Conservation (phyloP, 129 eudicot genomes). For the Flaveria trinervia region DNA sequence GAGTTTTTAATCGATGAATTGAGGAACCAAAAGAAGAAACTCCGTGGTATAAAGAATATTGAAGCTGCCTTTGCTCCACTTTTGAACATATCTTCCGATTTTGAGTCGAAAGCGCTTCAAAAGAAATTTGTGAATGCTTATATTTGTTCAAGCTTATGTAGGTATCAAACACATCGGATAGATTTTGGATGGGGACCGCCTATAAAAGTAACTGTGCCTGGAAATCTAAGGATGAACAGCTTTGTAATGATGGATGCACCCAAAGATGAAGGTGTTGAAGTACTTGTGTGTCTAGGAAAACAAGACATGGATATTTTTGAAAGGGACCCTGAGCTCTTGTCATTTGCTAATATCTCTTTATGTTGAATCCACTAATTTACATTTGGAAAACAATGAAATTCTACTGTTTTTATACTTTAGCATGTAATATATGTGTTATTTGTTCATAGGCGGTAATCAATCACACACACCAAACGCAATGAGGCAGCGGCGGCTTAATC, state of each 20-base stretch:
- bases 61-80: slow-evolving; percentile 14
- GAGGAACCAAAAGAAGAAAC: neutral
- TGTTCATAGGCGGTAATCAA: too few relatives aligned
- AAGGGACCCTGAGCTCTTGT: neutral
- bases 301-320: neutral
- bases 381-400: too few relatives aligned
- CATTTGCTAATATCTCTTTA: neutral
- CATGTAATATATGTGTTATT: too few relatives aligned
- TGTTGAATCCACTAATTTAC: neutral
- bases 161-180: neutral
- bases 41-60: neutral
- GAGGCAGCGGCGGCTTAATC: too few relatives aligned
- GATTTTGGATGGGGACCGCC: neutral
- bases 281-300: slow-evolving; percentile 1
- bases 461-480: too few relatives aligned
- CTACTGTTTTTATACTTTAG: too few relatives aligned
- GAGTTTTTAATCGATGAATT: neutral
- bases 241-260: neutral
- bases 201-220: neutral
- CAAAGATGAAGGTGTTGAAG: neutral
- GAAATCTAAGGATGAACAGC: neutral
- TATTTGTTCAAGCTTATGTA: neutral
- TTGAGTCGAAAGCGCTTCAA: neutral
- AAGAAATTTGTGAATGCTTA: neutral
- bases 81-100: neutral